phyloP scores from a whole-genome alignment of 2,329 filamentous ascomycete genomes.

The Colletotrichum lupini region DNA sequence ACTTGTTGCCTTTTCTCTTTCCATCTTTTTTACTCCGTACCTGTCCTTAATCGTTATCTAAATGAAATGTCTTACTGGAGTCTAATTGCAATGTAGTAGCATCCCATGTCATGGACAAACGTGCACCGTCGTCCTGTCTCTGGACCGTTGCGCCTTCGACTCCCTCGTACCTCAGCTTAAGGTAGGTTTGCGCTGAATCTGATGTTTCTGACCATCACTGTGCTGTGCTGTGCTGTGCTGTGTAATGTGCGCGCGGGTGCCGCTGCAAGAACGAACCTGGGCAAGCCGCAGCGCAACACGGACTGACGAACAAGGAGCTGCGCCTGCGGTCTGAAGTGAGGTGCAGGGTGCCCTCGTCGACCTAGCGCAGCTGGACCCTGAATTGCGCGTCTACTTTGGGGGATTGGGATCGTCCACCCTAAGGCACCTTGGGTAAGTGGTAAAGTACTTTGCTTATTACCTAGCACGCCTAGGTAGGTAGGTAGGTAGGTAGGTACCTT shows the following conservation, averaged over 20 bases:
- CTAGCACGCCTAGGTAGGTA: no score
- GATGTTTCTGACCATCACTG: not conserved
- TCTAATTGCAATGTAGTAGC: not conserved
- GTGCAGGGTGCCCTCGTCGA: not conserved
- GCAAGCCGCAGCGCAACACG: not conserved
- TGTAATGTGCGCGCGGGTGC: not conserved
- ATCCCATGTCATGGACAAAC: not conserved
- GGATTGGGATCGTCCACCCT: not conserved
- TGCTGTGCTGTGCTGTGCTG: not conserved
- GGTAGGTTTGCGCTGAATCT: not conserved
- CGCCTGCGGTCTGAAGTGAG: not conserved
- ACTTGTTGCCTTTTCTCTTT: not conserved
- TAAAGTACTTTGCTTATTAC: not conserved
- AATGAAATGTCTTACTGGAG: no score
- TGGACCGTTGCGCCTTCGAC: not conserved
- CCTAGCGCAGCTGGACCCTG: constrained; percentile 1
- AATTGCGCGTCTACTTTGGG: not conserved
- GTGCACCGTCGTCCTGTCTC: not conserved
- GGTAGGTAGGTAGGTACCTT: not conserved
- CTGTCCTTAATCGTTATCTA: no score
- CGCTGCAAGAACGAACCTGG: not conserved
- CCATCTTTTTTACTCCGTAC: not conserved
- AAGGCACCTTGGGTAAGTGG: not conserved
- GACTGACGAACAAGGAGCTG: not conserved
- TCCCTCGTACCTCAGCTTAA: no score